Conservation (phyloP, 495 filamentous ascomycete genomes). For the Daldinia decipiens region DNA sequence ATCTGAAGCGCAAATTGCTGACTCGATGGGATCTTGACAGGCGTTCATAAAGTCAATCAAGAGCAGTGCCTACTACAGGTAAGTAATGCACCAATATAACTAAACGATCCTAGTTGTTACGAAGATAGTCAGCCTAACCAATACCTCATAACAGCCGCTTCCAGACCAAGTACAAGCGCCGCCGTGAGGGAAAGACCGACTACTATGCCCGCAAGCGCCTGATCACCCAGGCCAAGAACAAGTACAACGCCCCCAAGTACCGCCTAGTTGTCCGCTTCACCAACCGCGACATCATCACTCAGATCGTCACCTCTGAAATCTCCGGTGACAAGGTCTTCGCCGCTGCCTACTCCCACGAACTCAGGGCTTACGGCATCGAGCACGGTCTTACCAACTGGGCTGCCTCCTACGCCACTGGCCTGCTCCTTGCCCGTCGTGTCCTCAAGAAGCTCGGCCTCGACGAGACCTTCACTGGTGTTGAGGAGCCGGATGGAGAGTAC, state of each 20-base stretch:
- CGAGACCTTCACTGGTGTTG: constrained; percentile 89
- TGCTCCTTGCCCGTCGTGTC: constrained; percentile 94
- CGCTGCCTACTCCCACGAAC: constrained; percentile 96
- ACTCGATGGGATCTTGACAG: constrained; percentile 79
- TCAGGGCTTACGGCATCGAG: constrained; percentile 94
- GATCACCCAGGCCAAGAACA: constrained; percentile 99
- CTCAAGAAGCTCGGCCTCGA: constrained; percentile 96
- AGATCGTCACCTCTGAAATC: constrained; percentile 97
- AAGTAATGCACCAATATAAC: constrained; percentile 51
- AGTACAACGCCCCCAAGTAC: constrained; percentile 99
- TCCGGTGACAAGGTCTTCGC: constrained; percentile 95
- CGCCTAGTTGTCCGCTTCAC: constrained; percentile 99
- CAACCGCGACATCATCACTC: constrained; percentile 98
- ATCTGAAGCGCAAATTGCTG: constrained; percentile 99
- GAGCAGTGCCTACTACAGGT: constrained; percentile 98
- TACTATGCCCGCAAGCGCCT: constrained; percentile 99
- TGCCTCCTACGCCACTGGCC: constrained; percentile 94
- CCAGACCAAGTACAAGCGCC: constrained; percentile 99
- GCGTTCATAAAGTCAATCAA: constrained; percentile 93
- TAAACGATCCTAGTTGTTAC: not conserved
- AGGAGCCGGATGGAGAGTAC: constrained; percentile 95
- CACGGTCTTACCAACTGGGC: constrained; percentile 99
- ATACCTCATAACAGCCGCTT: constrained; percentile 78
- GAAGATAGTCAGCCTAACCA: constrained; percentile 14
- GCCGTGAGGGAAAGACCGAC: constrained; percentile 97